Evolutionary conservation across 148 eudicot species (phyloP), one percentile per base, ranked within the genome.

Genomic region (Rheum nobile): DNA sequence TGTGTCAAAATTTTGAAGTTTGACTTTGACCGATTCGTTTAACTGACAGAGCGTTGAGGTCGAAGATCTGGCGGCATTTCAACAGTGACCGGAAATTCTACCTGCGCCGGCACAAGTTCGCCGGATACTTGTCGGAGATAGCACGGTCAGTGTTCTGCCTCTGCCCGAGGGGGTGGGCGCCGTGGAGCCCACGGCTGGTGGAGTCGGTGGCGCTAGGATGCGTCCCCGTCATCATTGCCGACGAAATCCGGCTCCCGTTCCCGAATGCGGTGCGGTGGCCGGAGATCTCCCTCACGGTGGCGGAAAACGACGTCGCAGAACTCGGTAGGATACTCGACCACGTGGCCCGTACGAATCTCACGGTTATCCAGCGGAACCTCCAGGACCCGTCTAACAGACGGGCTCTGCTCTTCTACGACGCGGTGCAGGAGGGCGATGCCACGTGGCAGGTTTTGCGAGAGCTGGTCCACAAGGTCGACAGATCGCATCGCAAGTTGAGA

Each of bases 101-200:
- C 79, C 74, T 92, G 2, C 79, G 77, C 72, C 54, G 93, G 72
- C 76, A 83, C 9, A 73, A 90, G 39, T 88, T 80, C 46, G 70
- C 84, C 47, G 93, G 93, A 68, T 92, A 88, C 79, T 88, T 84
- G 47, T 81, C 86, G 22, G 98, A 92, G 65, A 87, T 92, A 1
- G 85, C 78, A 0, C 86, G 96, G 0, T 87, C 98, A 0, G 80
- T 77, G 22, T 93, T 90, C 34, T 93, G 98, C 34, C 69, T 93
- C 17, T 93, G 98, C 71, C 98, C 98, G 2, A 39, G 89, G 3
- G 98, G 98, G 31, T 93, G 98, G 98, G 98, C 98, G 42, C 98
- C 96, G 9, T 93, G 98, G 98, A 93, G 98, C 42, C 98, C 98
- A 2, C 77, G 98, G 29, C 77, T 93, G 2, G 98, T 90, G 0